A percentile compares a stretch with the other conserved stretches of the same genome.
These are phyloP conservation scores for Chaetoscypha palmicola DNA, from an alignment of 2,329 filamentous ascomycete species.

Conservation along the genomic window DNA sequence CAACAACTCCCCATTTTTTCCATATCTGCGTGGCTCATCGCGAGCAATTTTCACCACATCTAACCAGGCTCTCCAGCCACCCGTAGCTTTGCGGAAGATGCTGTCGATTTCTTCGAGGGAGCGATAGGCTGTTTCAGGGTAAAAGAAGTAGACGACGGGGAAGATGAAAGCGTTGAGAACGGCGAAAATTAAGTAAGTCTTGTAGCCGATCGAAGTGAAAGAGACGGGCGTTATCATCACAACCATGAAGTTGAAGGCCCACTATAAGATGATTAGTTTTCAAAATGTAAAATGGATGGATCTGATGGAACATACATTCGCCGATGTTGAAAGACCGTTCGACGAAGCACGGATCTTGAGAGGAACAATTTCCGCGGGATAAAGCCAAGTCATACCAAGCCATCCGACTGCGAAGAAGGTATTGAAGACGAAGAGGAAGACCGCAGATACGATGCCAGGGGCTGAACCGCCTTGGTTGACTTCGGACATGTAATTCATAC, in stretches of 20 bases:
- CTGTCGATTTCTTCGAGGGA: conserved; percentile 60
- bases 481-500: conserved; percentile 33
- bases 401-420: conserved; percentile 47
- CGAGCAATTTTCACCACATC: conserved; percentile 37
- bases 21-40: conserved; percentile 48
- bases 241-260: conserved; percentile 52
- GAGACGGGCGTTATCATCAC: conserved; percentile 33
- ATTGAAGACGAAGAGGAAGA: conserved; percentile 44
- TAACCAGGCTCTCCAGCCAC: conserved; percentile 31
- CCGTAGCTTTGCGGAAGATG: conserved; percentile 51
- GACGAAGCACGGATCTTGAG: conserved; percentile 47
- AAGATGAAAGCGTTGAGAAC: conserved; percentile 40
- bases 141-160: conserved; percentile 50
- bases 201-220: conserved; percentile 45
- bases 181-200: conserved; percentile 60
- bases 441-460: conserved; percentile 28
- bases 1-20: conserved; percentile 52
- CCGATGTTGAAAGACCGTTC: conserved; percentile 43
- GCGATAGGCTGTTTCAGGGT: conserved; percentile 57
- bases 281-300: not conserved
- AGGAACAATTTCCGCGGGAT: conserved; percentile 50
- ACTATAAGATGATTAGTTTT: conserved; percentile 6
- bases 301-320: conserved; percentile 23
- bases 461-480: conserved; percentile 31
- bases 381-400: conserved; percentile 49